Evolutionary conservation across 108 stramenopile genomes (phyloP), one percentile per base, ranked within the genome.

Genomic region (Fragilaria radians): DNA sequence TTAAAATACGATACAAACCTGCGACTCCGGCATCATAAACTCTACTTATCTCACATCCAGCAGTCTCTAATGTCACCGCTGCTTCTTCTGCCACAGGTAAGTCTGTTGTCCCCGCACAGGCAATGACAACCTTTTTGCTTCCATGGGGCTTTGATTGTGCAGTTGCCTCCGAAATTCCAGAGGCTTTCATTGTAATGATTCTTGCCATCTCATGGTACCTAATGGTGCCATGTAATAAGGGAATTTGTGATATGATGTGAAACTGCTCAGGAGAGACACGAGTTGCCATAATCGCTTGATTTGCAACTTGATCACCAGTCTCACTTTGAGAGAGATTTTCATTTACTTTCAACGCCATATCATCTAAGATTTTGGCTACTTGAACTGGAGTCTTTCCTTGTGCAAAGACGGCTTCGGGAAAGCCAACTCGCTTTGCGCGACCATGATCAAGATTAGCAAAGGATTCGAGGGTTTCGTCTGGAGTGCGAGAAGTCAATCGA

Each of bases 1-100:
- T 59, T 5, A 98, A 55, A 5, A 98, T 86, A 26, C 97, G 82
- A 68, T 98, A 93, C 28, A 98, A 70, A 23, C 97, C 97, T 1
- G 97, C 97, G 2, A 98, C 97, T 25, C 97, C 97, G 32, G 85
- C 91, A 64, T 98, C 97, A 52, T 91, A 92, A 21, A 96, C 68
- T 5, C 95, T 76, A 0, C 72, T 67, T 4, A 93, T 85, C 48
- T 78, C 68, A 32, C 81, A 65, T 1, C 76, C 66, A 11, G 88
- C 78, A 5, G 83, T 77, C 45, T 83, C 81, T 27, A 92, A 63
- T 14, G 77, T 78, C 1, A 88, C 67, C 18, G 89, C 89, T 5
- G 91, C 95, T 74, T 96, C 95, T 66, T 94, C 95, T 4, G 92
- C 92, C 1, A 92, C 89, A 5, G 85, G 83, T 5, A 96, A 63